phyloP scores from a whole-genome alignment of 345 rosid genomes.

The Hibiscus tridactylites region DNA sequence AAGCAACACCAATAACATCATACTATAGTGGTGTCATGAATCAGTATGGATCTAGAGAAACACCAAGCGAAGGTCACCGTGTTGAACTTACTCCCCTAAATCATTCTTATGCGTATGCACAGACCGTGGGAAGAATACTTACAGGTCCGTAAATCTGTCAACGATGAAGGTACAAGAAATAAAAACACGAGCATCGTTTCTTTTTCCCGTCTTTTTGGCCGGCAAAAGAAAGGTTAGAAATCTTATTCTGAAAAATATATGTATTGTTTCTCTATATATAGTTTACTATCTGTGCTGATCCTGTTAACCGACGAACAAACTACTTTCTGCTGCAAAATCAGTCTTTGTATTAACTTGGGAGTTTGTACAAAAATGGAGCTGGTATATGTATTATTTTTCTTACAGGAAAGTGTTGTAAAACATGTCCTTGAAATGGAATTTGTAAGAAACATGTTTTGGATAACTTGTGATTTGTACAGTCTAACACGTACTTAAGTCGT shows the following conservation, averaged over 20 bases:
- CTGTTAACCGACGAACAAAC: neutral
- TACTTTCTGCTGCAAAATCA: too few relatives aligned
- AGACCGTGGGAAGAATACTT: slow-evolving; percentile 65
- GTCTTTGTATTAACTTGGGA: neutral
- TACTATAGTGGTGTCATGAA: slow-evolving; percentile 46
- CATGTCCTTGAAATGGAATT: slow-evolving; percentile 24
- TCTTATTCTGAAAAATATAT: slow-evolving; percentile 7
- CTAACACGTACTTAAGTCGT: neutral
- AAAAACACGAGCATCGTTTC: slow-evolving; percentile 7
- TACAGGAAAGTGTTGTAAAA: slow-evolving; percentile 16
- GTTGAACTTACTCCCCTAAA: slow-evolving; percentile 37
- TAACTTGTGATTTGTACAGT: neutral
- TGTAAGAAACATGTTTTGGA: slow-evolving; percentile 20
- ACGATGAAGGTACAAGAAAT: slow-evolving; percentile 11
- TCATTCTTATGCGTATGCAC: slow-evolving; percentile 64
- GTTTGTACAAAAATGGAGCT: slow-evolving; percentile 30
- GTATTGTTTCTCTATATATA: slow-evolving; percentile 6
- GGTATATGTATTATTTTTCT: slow-evolving; percentile 18
- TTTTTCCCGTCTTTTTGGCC: slow-evolving; percentile 4
- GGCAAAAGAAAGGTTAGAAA: slow-evolving; percentile 17
- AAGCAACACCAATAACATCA: slow-evolving; percentile 35
- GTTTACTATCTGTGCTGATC: slow-evolving; percentile 4
- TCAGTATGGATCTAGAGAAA: slow-evolving; percentile 50
- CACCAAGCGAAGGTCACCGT: slow-evolving; percentile 34
- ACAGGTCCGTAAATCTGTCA: slow-evolving; percentile 53